Conservation (phyloP, 768 basidiomycete genomes). For the Boletus rex-veris region DNA sequence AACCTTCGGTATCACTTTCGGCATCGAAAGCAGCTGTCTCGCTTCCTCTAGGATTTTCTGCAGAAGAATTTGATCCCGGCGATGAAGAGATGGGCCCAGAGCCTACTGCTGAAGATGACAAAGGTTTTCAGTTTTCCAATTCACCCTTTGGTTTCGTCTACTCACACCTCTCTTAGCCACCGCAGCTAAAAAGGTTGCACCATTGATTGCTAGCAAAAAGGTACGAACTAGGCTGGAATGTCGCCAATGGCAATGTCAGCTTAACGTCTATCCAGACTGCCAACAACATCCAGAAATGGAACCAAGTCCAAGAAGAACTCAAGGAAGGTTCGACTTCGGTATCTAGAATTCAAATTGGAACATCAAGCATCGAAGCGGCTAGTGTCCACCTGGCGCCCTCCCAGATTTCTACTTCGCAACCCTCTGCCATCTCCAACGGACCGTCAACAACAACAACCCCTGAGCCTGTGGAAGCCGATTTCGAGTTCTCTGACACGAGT, state of each 20-base stretch:
- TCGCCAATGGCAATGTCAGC: background rate
- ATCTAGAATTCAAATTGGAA: constrained; percentile 13
- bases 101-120: constrained; percentile 46
- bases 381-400: background rate
- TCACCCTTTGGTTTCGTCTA: background rate
- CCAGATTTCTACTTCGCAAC: constrained; percentile 9
- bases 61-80: constrained; percentile 51
- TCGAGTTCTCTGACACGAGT: constrained; percentile 77
- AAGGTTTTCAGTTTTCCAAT: constrained; percentile 20
- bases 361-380: constrained; percentile 8
- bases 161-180: constrained; percentile 32
- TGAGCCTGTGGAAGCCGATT: constrained; percentile 53
- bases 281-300: constrained; percentile 96
- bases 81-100: constrained; percentile 43
- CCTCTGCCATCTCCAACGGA: constrained; percentile 13
- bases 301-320: constrained; percentile 88
- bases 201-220: constrained; percentile 83
- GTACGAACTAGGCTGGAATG: constrained; percentile 33
- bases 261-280: constrained; percentile 54
- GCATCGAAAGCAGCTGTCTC: constrained; percentile 37
- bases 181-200: constrained; percentile 69
- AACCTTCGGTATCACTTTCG: constrained; percentile 19
- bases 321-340: constrained; percentile 40
- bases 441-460: constrained; percentile 35
- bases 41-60: constrained; percentile 60